These are phyloP conservation scores for Colletotrichum spaethianum DNA, from an alignment of 2,329 filamentous ascomycete genomes.

Conservation along the genomic window DNA sequence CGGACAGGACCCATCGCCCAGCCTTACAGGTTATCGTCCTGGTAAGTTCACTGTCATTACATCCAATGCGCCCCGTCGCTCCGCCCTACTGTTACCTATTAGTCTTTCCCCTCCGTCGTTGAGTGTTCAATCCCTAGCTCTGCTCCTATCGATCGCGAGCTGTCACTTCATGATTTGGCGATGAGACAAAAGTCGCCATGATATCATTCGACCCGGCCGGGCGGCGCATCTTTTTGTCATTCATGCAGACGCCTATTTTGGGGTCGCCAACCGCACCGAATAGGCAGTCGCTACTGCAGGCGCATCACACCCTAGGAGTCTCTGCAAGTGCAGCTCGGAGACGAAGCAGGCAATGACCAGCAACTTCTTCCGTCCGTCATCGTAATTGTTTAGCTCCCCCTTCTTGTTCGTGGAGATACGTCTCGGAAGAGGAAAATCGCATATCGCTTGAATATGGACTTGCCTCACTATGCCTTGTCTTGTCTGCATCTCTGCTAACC, in stretches of 20 bases:
- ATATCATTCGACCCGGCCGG: conserved; percentile 11
- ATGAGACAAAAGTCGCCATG: neutral
- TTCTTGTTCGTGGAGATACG: neutral
- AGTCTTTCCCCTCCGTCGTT: conserved; percentile 1
- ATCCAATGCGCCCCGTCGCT: neutral
- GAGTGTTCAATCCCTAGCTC: neutral
- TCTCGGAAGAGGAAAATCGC: neutral
- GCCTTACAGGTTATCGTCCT: conserved; percentile 82
- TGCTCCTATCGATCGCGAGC: neutral
- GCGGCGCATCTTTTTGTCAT: conserved; percentile 17
- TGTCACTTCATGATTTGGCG: neutral
- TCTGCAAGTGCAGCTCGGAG: conserved; percentile 17
- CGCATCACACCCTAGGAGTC: conserved; percentile 7
- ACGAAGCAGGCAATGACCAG: neutral
- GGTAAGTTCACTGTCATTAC: conserved; percentile 65
- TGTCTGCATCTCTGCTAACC: conserved; percentile 19
- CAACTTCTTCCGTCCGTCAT: neutral
- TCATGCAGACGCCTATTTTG: conserved; percentile 34
- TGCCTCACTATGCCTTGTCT: neutral
- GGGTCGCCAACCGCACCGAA: conserved; percentile 23
- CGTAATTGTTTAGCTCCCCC: neutral
- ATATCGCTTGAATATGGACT: neutral
- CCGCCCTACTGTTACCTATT: conserved; percentile 9
- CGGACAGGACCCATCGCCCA: conserved; percentile 49
- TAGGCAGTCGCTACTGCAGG: conserved; percentile 28